These are phyloP conservation scores for Capronia americana DNA, from an alignment of 2,329 filamentous ascomycete genomes.

Conservation along the genomic window DNA sequence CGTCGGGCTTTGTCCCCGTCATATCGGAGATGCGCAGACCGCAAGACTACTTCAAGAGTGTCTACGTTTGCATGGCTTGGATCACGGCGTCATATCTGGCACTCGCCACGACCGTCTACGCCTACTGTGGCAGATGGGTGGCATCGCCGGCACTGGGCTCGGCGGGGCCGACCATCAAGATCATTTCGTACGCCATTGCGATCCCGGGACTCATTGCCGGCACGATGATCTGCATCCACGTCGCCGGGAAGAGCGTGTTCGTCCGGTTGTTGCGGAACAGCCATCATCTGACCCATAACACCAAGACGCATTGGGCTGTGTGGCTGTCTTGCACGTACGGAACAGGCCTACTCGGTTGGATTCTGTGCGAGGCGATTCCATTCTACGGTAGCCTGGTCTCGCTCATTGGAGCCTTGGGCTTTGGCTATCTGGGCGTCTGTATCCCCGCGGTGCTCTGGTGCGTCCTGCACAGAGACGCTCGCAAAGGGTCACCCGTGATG, in stretches of 20 bases:
- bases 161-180: neutral
- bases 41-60: neutral
- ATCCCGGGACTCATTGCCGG: neutral
- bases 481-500: neutral
- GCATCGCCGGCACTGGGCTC: neutral
- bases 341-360: neutral
- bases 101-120: neutral
- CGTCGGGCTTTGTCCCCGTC: neutral
- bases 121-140: neutral
- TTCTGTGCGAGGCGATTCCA: neutral
- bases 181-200: neutral
- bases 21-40: neutral
- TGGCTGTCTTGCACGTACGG: neutral
- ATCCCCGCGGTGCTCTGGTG: neutral
- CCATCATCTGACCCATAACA: neutral
- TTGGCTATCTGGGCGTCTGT: neutral
- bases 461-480: neutral
- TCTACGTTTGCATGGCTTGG: neutral
- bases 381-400: neutral
- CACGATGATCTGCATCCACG: neutral
- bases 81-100: neutral
- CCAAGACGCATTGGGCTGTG: neutral
- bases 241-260: neutral
- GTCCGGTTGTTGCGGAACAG: neutral
- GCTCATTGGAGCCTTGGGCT: neutral